Evolutionary conservation across 139 green algal species (phyloP), one percentile per base, ranked within the genome.

Genomic region (Auxenochlorella pyrenoidosa): DNA sequence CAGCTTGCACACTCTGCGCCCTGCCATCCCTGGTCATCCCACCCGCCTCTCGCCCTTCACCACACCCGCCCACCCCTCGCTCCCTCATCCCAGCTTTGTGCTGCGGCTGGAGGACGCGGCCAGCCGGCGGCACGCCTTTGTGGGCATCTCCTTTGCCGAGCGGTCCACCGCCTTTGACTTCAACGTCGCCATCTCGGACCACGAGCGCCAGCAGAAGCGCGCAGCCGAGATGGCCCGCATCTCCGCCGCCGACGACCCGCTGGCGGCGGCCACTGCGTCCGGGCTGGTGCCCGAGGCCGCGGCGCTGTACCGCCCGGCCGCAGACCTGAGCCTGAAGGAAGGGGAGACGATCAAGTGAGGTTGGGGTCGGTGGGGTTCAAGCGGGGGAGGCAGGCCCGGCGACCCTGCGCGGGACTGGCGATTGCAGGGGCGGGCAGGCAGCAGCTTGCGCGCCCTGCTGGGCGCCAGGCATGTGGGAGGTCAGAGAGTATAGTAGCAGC

Each of bases 151-250:
- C 60, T 98, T 98, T 65, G 58, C 77, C 24, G 94, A 98, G 40
- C 86, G 96, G 8, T 82, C 38, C 0, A 89, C 96, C 24, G 95
- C 96, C 0, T 97, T 97, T 83, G 95, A 97, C 88, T 98, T 98
- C 91, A 96, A 95, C n/a, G 95, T 96, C 18, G 92, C 94, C 1
- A 86, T 97, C 84, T 66, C 88, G 28, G 91, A 94, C 75, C 93
- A 95, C 80, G 89, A 94, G 82, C 93, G 91, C 60, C 90, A 93
- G 28, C 75, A 89, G 54, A 82, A 88, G n/a, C 88, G 91, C 3
- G 86, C 63, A 1, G 82, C 66, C 0, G 90, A 91, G 38, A 82
- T 91, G 68, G 34, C 88, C 71, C 71, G 79, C 15, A 72, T 81
- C 59, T 16, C 59, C 51, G 30, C 81, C 51, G 82, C 66, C 60